Conservation (phyloP, 306 rosid genomes). For the Lotus japonicus region DNA sequence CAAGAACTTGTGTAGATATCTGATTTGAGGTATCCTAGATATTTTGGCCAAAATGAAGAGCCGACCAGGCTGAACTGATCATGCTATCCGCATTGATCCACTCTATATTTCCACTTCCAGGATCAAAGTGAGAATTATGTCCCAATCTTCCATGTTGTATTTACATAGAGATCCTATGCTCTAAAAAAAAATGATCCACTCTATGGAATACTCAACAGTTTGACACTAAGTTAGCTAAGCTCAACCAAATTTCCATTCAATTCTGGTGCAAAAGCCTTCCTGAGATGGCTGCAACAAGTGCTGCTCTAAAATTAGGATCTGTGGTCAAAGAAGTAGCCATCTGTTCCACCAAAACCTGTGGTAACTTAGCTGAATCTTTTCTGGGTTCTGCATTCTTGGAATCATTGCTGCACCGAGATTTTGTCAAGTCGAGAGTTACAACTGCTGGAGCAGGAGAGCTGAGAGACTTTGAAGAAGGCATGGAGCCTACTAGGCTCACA, state of each 20-base stretch:
- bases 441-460: conserved; percentile 39
- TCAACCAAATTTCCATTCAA: conserved; percentile 21
- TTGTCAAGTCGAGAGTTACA: conserved; percentile 53
- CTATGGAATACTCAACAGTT: conserved; percentile 10
- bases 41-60: conserved; percentile 7
- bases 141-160: conserved; percentile 43
- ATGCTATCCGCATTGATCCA: too few relatives aligned
- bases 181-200: conserved; percentile 20
- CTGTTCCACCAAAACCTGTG: conserved; percentile 70
- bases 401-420: conserved; percentile 42
- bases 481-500: conserved; percentile 31
- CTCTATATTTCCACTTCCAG: too few relatives aligned
- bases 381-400: conserved; percentile 30
- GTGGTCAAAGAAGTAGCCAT: conserved; percentile 94
- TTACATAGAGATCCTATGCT: conserved; percentile 48
- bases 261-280: conserved; percentile 56
- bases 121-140: conserved; percentile 16
- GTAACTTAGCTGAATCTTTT: conserved; percentile 47
- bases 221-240: conserved; percentile 15
- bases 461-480: conserved; percentile 37
- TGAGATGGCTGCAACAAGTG: conserved; percentile 87
- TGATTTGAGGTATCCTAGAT: not conserved
- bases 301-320: conserved; percentile 90
- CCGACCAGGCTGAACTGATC: not conserved
- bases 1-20: not conserved